phyloP scores from a whole-genome alignment of 1,139 yeast genomes.

The Candida sojae region DNA sequence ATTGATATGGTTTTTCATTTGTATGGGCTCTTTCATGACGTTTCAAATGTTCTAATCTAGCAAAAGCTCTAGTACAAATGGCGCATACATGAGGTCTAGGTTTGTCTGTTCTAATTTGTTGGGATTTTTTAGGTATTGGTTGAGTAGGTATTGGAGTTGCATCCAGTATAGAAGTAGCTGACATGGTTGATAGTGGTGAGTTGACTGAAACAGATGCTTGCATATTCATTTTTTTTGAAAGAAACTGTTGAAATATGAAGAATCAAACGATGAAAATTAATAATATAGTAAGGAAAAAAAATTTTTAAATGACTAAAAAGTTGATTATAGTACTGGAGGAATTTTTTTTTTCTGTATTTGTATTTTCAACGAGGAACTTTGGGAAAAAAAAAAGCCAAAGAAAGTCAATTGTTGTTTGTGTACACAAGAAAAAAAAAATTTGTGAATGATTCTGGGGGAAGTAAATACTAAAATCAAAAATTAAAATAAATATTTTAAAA shows the following conservation, averaged over 20 bases:
- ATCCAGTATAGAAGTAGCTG: slow-evolving; percentile 5
- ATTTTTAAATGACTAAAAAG: too few relatives aligned
- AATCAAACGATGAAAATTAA: too few relatives aligned
- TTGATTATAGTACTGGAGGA: too few relatives aligned
- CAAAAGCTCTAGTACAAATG: slow-evolving; percentile 95
- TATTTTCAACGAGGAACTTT: neutral
- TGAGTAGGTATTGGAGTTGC: slow-evolving; percentile 27
- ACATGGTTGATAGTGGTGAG: slow-evolving; percentile 10
- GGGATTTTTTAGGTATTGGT: slow-evolving; percentile 86
- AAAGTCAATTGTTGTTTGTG: neutral
- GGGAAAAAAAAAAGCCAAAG: neutral
- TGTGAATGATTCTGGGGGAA: neutral
- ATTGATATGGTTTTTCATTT: slow-evolving; percentile 87
- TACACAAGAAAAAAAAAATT: too few relatives aligned
- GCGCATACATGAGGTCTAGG: slow-evolving; percentile 91
- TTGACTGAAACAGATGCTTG: slow-evolving; percentile 11
- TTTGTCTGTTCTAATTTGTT: slow-evolving; percentile 80
- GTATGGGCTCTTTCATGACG: slow-evolving; percentile 96
- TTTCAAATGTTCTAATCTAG: slow-evolving; percentile 88
- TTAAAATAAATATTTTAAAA: neutral
- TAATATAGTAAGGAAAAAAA: too few relatives aligned
- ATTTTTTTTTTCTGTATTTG: neutral
- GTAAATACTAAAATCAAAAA: neutral
- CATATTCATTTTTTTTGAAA: slow-evolving; percentile 8
- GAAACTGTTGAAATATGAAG: neutral